These are phyloP conservation scores for Parastagonospora avenae DNA, from an alignment of 2,329 filamentous ascomycete species.

Conservation along the genomic window DNA sequence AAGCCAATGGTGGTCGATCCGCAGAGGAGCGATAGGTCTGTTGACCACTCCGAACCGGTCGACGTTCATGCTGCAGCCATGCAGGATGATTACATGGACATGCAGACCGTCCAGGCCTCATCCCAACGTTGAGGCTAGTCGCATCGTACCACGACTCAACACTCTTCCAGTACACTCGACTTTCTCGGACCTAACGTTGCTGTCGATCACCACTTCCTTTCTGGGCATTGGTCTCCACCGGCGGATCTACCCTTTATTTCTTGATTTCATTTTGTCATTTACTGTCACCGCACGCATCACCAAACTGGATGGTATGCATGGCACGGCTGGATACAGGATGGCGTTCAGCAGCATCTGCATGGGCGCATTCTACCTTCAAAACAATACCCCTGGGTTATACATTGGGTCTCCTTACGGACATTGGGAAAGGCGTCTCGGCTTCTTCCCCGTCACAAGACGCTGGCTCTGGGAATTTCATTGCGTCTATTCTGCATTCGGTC, in stretches of 20 bases:
- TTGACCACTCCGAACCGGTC: neutral
- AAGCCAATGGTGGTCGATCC: constrained; percentile 15
- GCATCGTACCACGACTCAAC: too few relatives aligned
- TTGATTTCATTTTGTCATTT: neutral
- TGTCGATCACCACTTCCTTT: too few relatives aligned
- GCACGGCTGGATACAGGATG: neutral
- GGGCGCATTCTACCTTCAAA: neutral
- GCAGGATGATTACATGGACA: neutral
- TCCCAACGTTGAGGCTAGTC: neutral
- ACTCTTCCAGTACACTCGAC: too few relatives aligned
- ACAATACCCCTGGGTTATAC: constrained; percentile 1
- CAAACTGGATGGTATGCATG: neutral
- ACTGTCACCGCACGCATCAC: neutral
- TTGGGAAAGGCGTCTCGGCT: neutral
- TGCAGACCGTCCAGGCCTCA: neutral
- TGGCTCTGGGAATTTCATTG: neutral
- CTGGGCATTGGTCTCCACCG: too few relatives aligned
- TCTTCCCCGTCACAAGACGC: neutral
- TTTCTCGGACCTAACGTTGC: too few relatives aligned
- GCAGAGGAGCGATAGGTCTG: neutral
- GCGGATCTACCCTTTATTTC: too few relatives aligned
- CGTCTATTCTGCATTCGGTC: too few relatives aligned
- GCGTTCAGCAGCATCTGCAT: neutral
- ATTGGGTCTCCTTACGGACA: neutral
- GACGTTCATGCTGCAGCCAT: neutral